Base-by-base conservation (phyloP, 768 basidiomycete genomes). In the Phlegmacium glaucopus region DNA sequence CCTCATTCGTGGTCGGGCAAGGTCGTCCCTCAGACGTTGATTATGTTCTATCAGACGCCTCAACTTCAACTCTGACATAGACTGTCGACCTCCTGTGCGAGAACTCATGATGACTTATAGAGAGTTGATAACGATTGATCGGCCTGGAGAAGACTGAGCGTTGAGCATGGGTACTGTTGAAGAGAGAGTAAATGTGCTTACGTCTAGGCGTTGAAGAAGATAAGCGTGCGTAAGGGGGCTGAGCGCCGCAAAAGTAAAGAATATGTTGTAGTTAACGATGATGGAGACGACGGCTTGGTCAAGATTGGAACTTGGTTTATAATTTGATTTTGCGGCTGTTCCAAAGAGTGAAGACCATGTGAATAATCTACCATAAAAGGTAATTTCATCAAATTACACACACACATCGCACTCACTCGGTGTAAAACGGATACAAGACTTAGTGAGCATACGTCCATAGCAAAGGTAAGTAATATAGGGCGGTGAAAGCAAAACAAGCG, bases 51-150 rank as follows among this genome's bases (percentile, higher is more conserved):
- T 86, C 61, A 97, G 75, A 37, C 94, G 81, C 18, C 94, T 81
- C 49, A 96, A 87, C 79, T 96, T 96, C 66, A 97, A 88, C 76
- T 97, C 94, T 39, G 90, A 90, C 93, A 97, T 95, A 55, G 90
- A 90, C 73, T 94, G 93, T 50, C 81, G 72, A 43, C 79, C 78
- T 61, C 84, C 75, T 55, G 74, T 63, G 55, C 83, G 76, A 60
- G 74, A 72, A 56, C 78, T 82, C 83, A 85, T 85, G 58, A 50
- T 61, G 58, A 51, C 30, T 48, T 41, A 41, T 45, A 42, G 47
- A 53, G 50, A 25, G 52, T 46, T 49, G 50, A 45, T 41, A 44
- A 52, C 35, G 15, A 34, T 41, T 30, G 44, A 39, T 39, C 44
- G 44, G 32, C 39, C 12, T 35, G 13, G 30, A 45, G 43, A 25